Evolutionary conservation across 169 alveolate genomes (phyloP), one percentile per base, ranked within the genome.

Genomic region (Plasmodium blacklocki): DNA sequence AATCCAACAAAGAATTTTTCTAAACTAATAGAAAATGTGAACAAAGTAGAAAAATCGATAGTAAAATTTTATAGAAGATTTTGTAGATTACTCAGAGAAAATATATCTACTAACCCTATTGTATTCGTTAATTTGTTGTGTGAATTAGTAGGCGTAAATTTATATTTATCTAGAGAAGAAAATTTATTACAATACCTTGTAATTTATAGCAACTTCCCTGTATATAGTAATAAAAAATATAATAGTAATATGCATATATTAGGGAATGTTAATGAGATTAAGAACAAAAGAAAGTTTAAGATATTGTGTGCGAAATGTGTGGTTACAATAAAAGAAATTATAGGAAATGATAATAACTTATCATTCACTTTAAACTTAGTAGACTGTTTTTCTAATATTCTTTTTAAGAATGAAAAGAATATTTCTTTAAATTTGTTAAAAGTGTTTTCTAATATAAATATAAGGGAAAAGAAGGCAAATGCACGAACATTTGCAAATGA

Each of bases 51-150:
- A 50, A 29, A 85, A 43, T 32, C 8, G 2, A 85, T 71, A 2
- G 87, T 63, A 4, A 59, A 59, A n/a, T 85, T 71, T 64, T 85
- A 59, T 60, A 60, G 70, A 39, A n/a, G 32, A n/a, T 85, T 85
- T 47, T 85, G 92, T 45, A 60, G 1, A 1, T 71, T 85, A 23
- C 19, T 85, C 23, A 85, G 47, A 71, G 74, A 59, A 21, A 85
- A 85, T 14, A 85, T 85, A 3, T 39, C 49, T 19, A 19, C 71
- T 19, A 85, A 85, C 50, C 32, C 19, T 23, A 72, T 56, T 52
- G 74, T 85, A 8, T 85, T 59, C 72, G 92, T 85, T 32, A 85
- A 85, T 72, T 67, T 85, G n/a, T 18, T 85, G 21, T 85, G 92
- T 39, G 92, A 85, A 71, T 70, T 85, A 7, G 74, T 85, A 23